These are phyloP conservation scores for Blastobotrys aristatus DNA, from an alignment of 1,139 yeast species.

Conservation along the genomic window DNA sequence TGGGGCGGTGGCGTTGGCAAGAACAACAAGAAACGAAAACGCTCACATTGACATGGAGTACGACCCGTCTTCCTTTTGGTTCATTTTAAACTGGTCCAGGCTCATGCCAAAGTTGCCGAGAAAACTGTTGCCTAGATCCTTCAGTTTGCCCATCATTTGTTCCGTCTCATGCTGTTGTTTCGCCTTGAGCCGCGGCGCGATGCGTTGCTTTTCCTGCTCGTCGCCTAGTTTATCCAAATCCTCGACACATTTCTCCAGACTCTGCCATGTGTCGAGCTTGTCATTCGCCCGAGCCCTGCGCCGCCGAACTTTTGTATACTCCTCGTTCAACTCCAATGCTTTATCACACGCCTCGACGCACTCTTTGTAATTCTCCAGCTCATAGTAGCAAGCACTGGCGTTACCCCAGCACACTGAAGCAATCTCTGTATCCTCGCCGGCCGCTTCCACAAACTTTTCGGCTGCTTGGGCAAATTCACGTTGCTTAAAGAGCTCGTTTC, in stretches of 20 bases:
- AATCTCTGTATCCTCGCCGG: slow-evolving; percentile 37
- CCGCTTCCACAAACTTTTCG: slow-evolving; percentile 58
- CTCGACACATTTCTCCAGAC: slow-evolving; percentile 26
- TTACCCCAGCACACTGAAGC: slow-evolving; percentile 62
- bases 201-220: slow-evolving; percentile 4
- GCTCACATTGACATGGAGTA: slow-evolving; percentile 19
- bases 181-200: slow-evolving; percentile 21
- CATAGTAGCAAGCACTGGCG: slow-evolving; percentile 72
- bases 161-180: slow-evolving; percentile 28
- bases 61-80: slow-evolving; percentile 27
- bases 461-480: slow-evolving; percentile 53
- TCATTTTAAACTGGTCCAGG: slow-evolving; percentile 30
- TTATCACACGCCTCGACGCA: slow-evolving; percentile 62
- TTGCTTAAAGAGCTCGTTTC: slow-evolving; percentile 56
- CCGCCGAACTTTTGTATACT: slow-evolving; percentile 59
- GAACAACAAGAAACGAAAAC: background rate
- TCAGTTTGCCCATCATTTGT: slow-evolving; percentile 29
- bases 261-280: slow-evolving; percentile 26
- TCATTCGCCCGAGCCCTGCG: slow-evolving; percentile 66
- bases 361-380: slow-evolving; percentile 66
- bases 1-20: background rate
- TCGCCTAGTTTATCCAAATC: slow-evolving; percentile 21
- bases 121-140: slow-evolving; percentile 31
- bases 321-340: slow-evolving; percentile 54
- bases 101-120: slow-evolving; percentile 30